Conservation (phyloP, 1,284 basidiomycete genomes). For the Singerocomus inundabilis region DNA sequence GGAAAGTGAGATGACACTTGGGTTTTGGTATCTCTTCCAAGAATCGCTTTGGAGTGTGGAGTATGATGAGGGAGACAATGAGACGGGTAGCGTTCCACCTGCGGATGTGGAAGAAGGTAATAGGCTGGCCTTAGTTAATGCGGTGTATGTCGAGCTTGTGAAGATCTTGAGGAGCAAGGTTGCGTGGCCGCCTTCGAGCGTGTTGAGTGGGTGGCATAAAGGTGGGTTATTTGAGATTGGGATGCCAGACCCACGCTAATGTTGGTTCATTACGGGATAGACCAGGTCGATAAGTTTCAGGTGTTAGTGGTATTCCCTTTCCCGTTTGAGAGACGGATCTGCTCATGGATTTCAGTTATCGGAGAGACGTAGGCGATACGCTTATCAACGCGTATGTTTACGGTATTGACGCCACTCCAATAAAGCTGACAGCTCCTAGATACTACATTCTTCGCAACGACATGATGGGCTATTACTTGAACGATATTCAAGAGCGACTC, state of each 20-base stretch:
- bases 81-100: conserved; percentile 30
- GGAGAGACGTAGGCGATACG: conserved; percentile 87
- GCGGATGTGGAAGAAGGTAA: conserved; percentile 41
- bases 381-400: conserved; percentile 80
- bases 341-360: conserved; percentile 53
- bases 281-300: conserved; percentile 73
- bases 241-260: conserved; percentile 7
- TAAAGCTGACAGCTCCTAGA: conserved; percentile 40
- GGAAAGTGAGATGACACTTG: conserved; percentile 81
- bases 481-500: conserved; percentile 57
- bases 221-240: conserved; percentile 43
- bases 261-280: conserved; percentile 36
- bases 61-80: conserved; percentile 49
- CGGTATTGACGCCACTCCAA: background rate
- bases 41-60: conserved; percentile 82
- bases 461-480: conserved; percentile 71
- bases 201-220: conserved; percentile 60
- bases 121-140: conserved; percentile 61
- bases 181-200: conserved; percentile 56
- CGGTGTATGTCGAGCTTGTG: conserved; percentile 78
- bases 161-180: conserved; percentile 70
- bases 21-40: conserved; percentile 87
- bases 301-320: conserved; percentile 50
- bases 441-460: conserved; percentile 84
- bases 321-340: conserved; percentile 5